Base-by-base conservation (phyloP, 179 eudicot species). In the Amaranthus tricolor region DNA sequence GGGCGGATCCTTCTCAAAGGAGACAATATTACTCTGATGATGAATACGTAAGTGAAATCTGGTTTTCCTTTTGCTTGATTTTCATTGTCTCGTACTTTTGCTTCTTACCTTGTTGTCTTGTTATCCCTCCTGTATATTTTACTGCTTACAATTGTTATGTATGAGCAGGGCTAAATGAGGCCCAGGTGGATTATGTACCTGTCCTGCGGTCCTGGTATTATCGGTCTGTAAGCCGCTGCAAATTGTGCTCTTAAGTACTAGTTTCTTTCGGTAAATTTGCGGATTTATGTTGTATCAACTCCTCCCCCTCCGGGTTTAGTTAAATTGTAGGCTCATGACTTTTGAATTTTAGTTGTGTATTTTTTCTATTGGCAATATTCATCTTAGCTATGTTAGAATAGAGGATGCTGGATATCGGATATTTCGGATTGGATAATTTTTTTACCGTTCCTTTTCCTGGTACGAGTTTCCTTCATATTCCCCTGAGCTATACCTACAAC, bases 1-100 rank as follows among this genome's bases (percentile, higher is more conserved):
- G 97, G 97, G 82, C 86, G 97, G 87, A 93, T 93, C 56, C 84
- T 91, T 48, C 81, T 91, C 16, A 91, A 93, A 80, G 93, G 96
- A 54, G 95, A 93, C 80, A 91, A 88, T 76, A 91, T 93, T 50
- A 89, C 98, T 20, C 84, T 91, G 76, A 89, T 91, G 96, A 91
- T 91, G 96, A 89, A 87, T 74, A 74, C 91, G 94, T 85, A 84
- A 68, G 87, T 76, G 7, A 51, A 66, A n/a, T n/a, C 1, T 62
- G 24, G 12, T 40, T 10, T 70, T 20, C 58, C 13, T 43, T 15
- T 43, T 12, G 16, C 31, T 20, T 16, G 5, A 44, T 17, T 40
- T 24, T 43, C 59, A 45, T 47, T 62, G 16, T 7, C 14, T 50
- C 56, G 10, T 2, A 14, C 4, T 65, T 50, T 5, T 63, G 8